Evolutionary conservation across 768 basidiomycete species (phyloP).

Genomic region (Lactifluus echinatus): DNA sequence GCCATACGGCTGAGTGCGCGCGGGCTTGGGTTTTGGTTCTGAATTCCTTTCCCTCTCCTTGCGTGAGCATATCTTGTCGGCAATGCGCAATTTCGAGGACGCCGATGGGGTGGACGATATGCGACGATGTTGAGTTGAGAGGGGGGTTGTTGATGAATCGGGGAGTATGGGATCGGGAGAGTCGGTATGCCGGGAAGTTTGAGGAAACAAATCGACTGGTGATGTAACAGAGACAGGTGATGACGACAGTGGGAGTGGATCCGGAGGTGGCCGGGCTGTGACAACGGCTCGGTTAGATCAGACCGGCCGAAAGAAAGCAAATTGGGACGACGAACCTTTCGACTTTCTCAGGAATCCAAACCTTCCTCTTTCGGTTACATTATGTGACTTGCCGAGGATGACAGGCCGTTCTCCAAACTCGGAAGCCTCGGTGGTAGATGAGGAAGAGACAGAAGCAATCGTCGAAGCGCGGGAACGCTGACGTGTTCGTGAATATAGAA

Average conservation of each 20-base stretch:
- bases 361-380: conserved; percentile 4
- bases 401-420: neutral
- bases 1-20: conserved; percentile 21
- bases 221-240: neutral
- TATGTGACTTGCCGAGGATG: neutral
- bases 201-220: neutral
- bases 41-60: conserved; percentile 1
- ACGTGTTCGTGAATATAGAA: neutral
- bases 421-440: neutral
- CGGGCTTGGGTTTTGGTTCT: conserved; percentile 6
- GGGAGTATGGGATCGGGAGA: neutral
- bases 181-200: neutral
- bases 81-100: conserved; percentile 2
- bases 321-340: neutral
- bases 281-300: neutral
- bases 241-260: neutral
- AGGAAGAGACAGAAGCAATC: neutral
- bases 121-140: neutral
- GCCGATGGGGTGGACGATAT: neutral
- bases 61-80: conserved; percentile 9
- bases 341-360: conserved; percentile 14
- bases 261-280: neutral
- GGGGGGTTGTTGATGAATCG: neutral
- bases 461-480: neutral
- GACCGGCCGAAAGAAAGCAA: neutral